phyloP scores from a whole-genome alignment of 1,284 basidiomycete species.

The Ganoderma resinaceum region DNA sequence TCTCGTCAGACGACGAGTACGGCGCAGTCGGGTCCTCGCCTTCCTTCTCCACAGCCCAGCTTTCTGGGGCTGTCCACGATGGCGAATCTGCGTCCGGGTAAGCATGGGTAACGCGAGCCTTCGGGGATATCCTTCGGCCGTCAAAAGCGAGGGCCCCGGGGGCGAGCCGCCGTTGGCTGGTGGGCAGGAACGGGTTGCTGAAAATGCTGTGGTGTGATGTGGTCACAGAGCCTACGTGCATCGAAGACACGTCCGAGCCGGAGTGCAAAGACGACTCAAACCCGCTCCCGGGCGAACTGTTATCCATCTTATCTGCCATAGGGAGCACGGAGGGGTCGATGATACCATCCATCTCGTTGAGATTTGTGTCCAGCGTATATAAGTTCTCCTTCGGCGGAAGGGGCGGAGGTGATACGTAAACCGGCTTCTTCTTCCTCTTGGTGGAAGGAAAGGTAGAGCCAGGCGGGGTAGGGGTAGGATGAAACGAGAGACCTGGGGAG shows the following conservation, averaged over 20 bases:
- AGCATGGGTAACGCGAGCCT: conserved; percentile 40
- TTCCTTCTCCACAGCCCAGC: conserved; percentile 63
- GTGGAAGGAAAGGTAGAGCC: conserved; percentile 37
- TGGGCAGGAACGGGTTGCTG: conserved; percentile 41
- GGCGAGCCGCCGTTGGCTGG: conserved; percentile 31
- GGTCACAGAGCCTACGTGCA: conserved; percentile 36
- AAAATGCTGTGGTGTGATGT: conserved; percentile 32
- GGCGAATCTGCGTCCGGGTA: conserved; percentile 38
- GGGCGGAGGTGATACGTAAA: conserved; percentile 30
- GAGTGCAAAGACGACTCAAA: conserved; percentile 39
- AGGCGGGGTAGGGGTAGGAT: conserved; percentile 43
- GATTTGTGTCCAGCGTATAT: conserved; percentile 76
- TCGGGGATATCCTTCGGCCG: conserved; percentile 58
- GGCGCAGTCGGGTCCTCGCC: conserved; percentile 50
- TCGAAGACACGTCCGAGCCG: conserved; percentile 37
- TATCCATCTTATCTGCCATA: conserved; percentile 30
- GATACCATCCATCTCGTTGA: conserved; percentile 87
- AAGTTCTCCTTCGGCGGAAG: conserved; percentile 33
- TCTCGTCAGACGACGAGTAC: conserved; percentile 57
- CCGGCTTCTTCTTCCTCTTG: conserved; percentile 37
- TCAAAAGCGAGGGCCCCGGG: conserved; percentile 34
- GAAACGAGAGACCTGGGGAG: conserved; percentile 36
- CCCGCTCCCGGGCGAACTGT: conserved; percentile 50
- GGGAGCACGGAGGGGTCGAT: conserved; percentile 58
- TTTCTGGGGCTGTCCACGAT: conserved; percentile 62